Base-by-base conservation (phyloP, 2,329 filamentous ascomycete species). In the Hypoxylon rubiginosum region DNA sequence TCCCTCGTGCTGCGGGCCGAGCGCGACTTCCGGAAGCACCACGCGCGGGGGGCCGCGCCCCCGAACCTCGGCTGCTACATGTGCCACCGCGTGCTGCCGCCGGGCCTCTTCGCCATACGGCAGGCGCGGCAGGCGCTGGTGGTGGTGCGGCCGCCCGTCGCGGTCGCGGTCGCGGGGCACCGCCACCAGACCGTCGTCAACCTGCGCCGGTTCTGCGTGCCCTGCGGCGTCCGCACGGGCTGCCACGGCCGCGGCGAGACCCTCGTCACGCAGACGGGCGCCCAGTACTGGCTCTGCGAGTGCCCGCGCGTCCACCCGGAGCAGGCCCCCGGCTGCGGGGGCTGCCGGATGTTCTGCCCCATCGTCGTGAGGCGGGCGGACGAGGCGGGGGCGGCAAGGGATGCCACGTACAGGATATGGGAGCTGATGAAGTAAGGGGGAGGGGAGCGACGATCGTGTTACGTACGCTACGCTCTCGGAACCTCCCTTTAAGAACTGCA, bases 121-220 rank as follows among this genome's bases (percentile, higher is more conserved):
- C 69, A 72, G 58, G 34, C 62, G 3, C 32, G 55, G 8, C 62
- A 67, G 11, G 66, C 65, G 0, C 19, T n/a, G n/a, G n/a, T n/a
- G n/a, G n/a, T 52, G 4, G 28, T 64, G 2, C 41, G 50, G 21
- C 11, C 21, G n/a, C 21, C 30, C 1, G 1, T 15, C 4, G 63
- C 36, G 8, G n/a, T n/a, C n/a, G n/a, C n/a, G n/a, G n/a, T n/a
- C n/a, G n/a, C n/a, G n/a, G n/a, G n/a, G n/a, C n/a, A n/a, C n/a
- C n/a, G n/a, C n/a, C 46, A 51, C n/a, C 51, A 62, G 39, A 15
- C 48, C 8, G 28, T 63, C 28, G 51, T 71, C 2, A 45, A 64
- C 30, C 52, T 73, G 32, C 70, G 72, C 24, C 62, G 70, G 6
- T 72, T 69, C 62, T 73, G 72, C 50, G 67, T 73, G 26, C 4